Evolutionary conservation across 805 yeast genomes (phyloP).

Genomic region (Teunomyces funiuensis): DNA sequence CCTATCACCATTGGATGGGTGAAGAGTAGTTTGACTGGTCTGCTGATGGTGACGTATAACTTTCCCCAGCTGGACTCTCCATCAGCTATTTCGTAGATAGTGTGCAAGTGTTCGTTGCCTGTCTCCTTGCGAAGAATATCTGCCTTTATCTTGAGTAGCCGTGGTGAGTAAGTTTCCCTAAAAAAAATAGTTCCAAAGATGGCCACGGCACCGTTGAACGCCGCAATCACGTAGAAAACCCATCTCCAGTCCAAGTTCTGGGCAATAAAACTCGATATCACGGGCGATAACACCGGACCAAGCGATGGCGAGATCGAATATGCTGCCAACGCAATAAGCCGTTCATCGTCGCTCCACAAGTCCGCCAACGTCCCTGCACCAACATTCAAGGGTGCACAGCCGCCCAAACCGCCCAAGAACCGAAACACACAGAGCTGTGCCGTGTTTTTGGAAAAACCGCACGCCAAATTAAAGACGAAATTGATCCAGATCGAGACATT

Average conservation of each 20-base stretch:
- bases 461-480: constrained; percentile 34
- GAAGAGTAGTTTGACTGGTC: constrained; percentile 34
- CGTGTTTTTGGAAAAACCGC: constrained; percentile 35
- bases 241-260: constrained; percentile 35
- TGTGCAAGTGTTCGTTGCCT: constrained; percentile 37
- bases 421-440: constrained; percentile 34
- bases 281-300: constrained; percentile 41
- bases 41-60: constrained; percentile 23
- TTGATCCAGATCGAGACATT: constrained; percentile 35
- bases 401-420: constrained; percentile 38
- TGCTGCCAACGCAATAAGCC: constrained; percentile 37
- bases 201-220: constrained; percentile 36
- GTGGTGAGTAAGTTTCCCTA: constrained; percentile 38
- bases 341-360: constrained; percentile 30
- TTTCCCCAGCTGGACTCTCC: constrained; percentile 24
- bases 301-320: constrained; percentile 37
- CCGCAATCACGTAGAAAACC: constrained; percentile 35
- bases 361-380: constrained; percentile 42
- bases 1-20: constrained; percentile 41
- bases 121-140: constrained; percentile 28
- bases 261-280: constrained; percentile 37
- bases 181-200: constrained; percentile 29
- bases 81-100: constrained; percentile 36
- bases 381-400: constrained; percentile 39
- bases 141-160: constrained; percentile 29